Evolutionary conservation across 306 rosid species (phyloP).

Genomic region (Hylodesmum podocarpum): DNA sequence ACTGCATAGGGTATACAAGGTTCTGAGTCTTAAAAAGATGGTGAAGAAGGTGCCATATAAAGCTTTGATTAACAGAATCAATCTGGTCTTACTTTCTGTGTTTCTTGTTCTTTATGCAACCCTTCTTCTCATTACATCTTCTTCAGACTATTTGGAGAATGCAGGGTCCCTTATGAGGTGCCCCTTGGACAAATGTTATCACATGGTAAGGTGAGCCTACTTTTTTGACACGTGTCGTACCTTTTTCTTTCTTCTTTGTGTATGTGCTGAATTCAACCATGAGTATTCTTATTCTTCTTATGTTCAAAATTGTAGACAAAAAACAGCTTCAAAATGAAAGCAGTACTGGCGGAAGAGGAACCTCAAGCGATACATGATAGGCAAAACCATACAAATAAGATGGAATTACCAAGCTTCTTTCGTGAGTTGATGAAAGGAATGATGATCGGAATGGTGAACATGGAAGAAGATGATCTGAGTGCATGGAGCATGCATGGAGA

Average conservation of each 20-base stretch:
- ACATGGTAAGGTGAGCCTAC: constrained; percentile 76
- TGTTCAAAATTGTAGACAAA: constrained; percentile 32
- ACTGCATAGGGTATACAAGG: constrained; percentile 27
- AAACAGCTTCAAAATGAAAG: constrained; percentile 50
- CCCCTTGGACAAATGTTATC: constrained; percentile 65
- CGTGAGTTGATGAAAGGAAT: constrained; percentile 41
- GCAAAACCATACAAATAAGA: constrained; percentile 27
- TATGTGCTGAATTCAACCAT: not conserved
- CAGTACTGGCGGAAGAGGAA: constrained; percentile 58
- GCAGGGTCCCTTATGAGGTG: constrained; percentile 59
- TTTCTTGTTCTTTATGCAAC: constrained; percentile 51
- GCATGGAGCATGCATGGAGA: constrained; percentile 48
- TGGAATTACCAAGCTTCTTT: constrained; percentile 59
- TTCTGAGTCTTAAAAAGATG: constrained; percentile 39
- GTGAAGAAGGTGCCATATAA: constrained; percentile 53
- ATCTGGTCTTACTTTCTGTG: constrained; percentile 51
- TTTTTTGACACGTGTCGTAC: not conserved
- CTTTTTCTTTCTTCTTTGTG: not conserved
- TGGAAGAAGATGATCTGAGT: constrained; percentile 49
- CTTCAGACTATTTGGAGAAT: constrained; percentile 55
- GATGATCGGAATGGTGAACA: constrained; percentile 74
- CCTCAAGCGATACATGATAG: not conserved
- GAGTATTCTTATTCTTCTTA: not conserved
- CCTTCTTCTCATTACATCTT: constrained; percentile 63
- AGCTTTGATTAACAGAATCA: constrained; percentile 61